Percentiles rank a stretch among this genome's conserved stretches.
phyloP scores from a whole-genome alignment of 176 grass and related monocot species.

The Cenchrus fungigraminus region DNA sequence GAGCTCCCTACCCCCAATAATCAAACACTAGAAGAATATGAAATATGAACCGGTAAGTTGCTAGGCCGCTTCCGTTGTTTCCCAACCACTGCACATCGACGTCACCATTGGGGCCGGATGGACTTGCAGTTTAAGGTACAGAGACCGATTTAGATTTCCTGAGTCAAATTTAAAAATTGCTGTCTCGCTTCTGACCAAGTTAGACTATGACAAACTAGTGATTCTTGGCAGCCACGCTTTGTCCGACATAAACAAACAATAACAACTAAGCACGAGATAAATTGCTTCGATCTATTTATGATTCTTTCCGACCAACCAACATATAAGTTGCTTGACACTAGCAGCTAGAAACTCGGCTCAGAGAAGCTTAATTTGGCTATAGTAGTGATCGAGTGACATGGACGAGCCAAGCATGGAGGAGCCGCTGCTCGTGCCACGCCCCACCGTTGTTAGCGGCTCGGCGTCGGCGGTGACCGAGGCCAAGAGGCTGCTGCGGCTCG shows the following conservation, averaged over 20 bases:
- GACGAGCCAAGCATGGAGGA: neutral
- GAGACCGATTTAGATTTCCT: neutral
- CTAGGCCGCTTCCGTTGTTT: neutral
- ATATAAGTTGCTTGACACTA: neutral
- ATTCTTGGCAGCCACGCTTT: constrained; percentile 20
- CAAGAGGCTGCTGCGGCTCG: neutral
- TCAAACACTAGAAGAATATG: too few relatives aligned
- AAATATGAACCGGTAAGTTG: neutral
- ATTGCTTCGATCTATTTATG: too few relatives aligned
- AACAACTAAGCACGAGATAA: neutral
- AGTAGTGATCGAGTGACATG: neutral
- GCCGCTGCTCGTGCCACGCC: neutral
- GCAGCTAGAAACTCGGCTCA: neutral
- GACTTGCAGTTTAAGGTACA: neutral
- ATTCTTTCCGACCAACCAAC: neutral
- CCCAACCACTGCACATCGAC: neutral
- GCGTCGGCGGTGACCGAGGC: neutral
- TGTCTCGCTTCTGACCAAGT: neutral
- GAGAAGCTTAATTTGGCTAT: neutral
- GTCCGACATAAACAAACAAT: neutral
- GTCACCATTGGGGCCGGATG: too few relatives aligned
- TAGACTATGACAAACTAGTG: neutral
- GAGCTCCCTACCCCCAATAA: too few relatives aligned
- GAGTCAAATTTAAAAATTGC: too few relatives aligned
- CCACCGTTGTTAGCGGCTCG: neutral